A percentile compares a stretch with the other conserved stretches of the same genome.
Evolutionary conservation across 129 eudicot genomes (phyloP).

Genomic region (Artemisia argyi): DNA sequence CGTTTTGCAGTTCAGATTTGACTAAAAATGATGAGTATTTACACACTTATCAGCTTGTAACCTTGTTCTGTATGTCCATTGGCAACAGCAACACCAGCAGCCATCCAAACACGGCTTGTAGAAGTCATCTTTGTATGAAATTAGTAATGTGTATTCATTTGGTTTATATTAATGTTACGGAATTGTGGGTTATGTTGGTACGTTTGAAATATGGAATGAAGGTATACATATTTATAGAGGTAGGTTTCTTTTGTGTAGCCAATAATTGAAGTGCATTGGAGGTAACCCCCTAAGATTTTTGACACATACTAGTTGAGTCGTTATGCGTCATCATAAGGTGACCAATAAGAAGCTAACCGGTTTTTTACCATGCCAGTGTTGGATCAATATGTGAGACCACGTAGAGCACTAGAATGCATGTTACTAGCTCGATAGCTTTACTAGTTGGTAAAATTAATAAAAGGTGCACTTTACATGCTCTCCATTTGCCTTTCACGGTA

Average conservation of each 20-base stretch:
- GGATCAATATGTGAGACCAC: background rate
- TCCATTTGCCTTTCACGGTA: too few relatives aligned
- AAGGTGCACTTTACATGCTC: too few relatives aligned
- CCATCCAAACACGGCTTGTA: conserved; percentile 40
- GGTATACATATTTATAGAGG: background rate
- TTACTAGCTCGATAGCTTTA: too few relatives aligned
- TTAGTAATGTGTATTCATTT: background rate
- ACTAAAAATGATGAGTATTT: too few relatives aligned
- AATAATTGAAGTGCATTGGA: background rate
- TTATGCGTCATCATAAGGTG: background rate
- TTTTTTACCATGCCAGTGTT: background rate
- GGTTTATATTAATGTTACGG: background rate
- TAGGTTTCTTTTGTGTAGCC: background rate
- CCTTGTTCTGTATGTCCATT: conserved; percentile 43
- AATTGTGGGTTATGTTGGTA: too few relatives aligned
- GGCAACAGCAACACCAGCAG: conserved; percentile 34
- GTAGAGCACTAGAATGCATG: background rate
- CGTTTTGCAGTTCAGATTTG: too few relatives aligned
- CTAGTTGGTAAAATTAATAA: too few relatives aligned
- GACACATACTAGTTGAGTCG: background rate
- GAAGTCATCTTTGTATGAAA: conserved; percentile 25
- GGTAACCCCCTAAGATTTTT: background rate
- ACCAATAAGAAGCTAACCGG: background rate
- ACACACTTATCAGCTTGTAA: too few relatives aligned
- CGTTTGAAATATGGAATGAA: background rate